phyloP scores from a whole-genome alignment of 306 rosid species.

The Trifolium repens region DNA sequence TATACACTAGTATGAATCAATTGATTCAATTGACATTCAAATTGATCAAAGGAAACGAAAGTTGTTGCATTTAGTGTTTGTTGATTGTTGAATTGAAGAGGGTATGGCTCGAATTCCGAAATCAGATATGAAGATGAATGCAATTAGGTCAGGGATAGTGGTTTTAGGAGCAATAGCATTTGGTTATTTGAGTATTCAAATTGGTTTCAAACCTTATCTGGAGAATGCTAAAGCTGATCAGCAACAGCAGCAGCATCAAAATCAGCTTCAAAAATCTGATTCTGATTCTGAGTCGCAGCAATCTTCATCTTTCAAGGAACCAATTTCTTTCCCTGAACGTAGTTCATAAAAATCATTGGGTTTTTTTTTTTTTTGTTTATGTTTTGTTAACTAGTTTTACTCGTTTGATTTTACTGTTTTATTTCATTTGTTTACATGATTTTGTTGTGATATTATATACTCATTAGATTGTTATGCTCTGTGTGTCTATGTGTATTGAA shows the following conservation, averaged over 20 bases:
- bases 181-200: constrained; percentile 72
- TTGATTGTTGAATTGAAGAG: constrained; percentile 37
- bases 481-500: neutral
- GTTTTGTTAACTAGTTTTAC: neutral
- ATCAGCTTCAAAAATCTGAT: constrained; percentile 44
- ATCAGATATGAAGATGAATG: constrained; percentile 66
- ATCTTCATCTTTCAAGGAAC: constrained; percentile 45
- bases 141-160: constrained; percentile 77
- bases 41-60: neutral
- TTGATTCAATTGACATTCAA: neutral
- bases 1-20: neutral
- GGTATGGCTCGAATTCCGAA: constrained; percentile 44
- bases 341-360: constrained; percentile 32
- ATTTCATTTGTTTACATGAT: neutral
- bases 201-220: constrained; percentile 80
- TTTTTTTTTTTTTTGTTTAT: constrained; percentile 22
- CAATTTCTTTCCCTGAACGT: constrained; percentile 46
- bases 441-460: neutral
- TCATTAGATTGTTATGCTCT: neutral
- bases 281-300: constrained; percentile 40
- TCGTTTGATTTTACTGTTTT: neutral
- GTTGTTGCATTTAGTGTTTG: neutral
- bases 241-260: constrained; percentile 39
- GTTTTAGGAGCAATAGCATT: constrained; percentile 89
- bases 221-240: constrained; percentile 55